phyloP scores from a whole-genome alignment of 257 asterid species.

The Solanum stenotomum region DNA sequence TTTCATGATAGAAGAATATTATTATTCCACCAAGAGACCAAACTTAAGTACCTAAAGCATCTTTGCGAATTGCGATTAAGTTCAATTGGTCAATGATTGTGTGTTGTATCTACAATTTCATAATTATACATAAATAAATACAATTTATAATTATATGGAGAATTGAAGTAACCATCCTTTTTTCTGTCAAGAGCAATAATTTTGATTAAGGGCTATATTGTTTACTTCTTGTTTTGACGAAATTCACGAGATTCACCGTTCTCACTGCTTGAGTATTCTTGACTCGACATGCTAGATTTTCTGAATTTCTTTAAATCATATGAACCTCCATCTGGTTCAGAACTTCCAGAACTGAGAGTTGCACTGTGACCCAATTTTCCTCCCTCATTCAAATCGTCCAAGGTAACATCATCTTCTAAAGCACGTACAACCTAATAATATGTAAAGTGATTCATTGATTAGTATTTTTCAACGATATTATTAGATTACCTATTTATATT shows the following conservation, averaged over 20 bases:
- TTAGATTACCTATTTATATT: neutral
- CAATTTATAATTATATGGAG: neutral
- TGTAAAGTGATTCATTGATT: neutral
- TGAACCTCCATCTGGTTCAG: constrained; percentile 32
- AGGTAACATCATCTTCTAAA: constrained; percentile 67
- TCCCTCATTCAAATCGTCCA: constrained; percentile 50
- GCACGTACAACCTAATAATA: constrained; percentile 59
- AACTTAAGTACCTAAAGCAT: neutral
- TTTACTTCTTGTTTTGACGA: constrained; percentile 2
- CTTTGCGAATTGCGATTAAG: neutral
- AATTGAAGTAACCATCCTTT: neutral
- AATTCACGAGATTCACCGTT: constrained; percentile 27
- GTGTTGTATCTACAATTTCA: neutral
- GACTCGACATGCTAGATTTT: constrained; percentile 42
- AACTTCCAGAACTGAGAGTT: constrained; percentile 30
- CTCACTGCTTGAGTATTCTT: constrained; percentile 57
- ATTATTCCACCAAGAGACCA: neutral
- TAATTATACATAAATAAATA: neutral
- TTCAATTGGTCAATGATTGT: neutral
- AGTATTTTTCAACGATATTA: neutral
- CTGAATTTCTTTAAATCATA: constrained; percentile 22
- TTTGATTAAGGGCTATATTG: constrained; percentile 5
- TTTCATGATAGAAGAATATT: neutral
- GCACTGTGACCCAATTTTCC: constrained; percentile 26
- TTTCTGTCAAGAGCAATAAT: neutral